Evolutionary conservation across 176 grass and related monocot species (phyloP).

Genomic region (Bothriochloa decipiens): DNA sequence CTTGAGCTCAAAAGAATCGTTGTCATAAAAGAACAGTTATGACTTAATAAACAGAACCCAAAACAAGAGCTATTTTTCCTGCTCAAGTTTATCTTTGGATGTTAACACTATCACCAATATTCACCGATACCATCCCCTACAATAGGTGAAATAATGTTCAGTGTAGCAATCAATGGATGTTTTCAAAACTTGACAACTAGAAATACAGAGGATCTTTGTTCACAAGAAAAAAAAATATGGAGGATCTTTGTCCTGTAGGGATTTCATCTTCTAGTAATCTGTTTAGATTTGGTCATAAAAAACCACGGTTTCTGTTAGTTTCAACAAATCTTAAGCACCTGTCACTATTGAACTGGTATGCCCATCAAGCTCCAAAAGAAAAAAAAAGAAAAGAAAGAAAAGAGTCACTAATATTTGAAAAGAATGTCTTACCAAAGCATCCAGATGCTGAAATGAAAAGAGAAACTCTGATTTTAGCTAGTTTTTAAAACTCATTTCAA

Average conservation of each 20-base stretch:
- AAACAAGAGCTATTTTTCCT: neutral
- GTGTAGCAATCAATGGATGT: neutral
- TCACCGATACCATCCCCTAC: neutral
- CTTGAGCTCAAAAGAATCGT: neutral
- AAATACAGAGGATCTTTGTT: neutral
- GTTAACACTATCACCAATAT: neutral
- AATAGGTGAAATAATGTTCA: no score
- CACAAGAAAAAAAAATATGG: neutral
- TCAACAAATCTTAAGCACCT: conserved; percentile 28
- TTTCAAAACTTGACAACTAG: conserved; percentile 24
- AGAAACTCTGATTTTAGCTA: neutral
- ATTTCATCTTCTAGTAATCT: conserved; percentile 31
- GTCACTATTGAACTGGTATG: conserved; percentile 21
- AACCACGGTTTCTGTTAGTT: conserved; percentile 27
- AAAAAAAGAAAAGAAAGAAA: neutral
- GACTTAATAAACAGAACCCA: neutral
- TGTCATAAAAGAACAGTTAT: neutral
- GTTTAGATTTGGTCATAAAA: conserved; percentile 33
- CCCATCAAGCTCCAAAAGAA: conserved; percentile 6
- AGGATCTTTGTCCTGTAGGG: neutral
- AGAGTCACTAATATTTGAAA: conserved; percentile 12
- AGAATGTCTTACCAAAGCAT: conserved; percentile 43
- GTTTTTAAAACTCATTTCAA: neutral
- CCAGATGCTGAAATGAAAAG: neutral
- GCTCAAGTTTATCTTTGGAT: neutral